These are phyloP conservation scores for Aureobasidium sp. DNA, from an alignment of 2,329 filamentous ascomycete species.

Conservation along the genomic window DNA sequence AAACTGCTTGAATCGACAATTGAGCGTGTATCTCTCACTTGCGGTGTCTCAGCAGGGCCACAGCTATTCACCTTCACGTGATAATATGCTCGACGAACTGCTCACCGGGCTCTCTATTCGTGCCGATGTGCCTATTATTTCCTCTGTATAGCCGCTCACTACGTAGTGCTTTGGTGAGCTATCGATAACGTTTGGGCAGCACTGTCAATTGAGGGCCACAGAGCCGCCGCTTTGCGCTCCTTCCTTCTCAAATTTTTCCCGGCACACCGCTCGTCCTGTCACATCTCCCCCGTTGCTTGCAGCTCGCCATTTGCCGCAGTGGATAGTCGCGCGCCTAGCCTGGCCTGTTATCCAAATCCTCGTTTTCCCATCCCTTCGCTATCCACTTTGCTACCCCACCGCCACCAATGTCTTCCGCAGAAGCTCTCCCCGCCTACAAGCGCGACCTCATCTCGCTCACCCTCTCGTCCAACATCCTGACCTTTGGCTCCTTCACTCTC, in stretches of 20 bases:
- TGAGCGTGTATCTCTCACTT: neutral
- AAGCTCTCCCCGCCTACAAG: slow-evolving; percentile 50
- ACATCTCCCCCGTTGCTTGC: slow-evolving; percentile 2
- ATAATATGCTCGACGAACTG: neutral
- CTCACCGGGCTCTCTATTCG: neutral
- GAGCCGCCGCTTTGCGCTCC: neutral
- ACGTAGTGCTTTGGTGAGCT: neutral
- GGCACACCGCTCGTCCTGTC: slow-evolving; percentile 7
- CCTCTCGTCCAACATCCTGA: slow-evolving; percentile 61
- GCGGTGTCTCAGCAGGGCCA: slow-evolving; percentile 3
- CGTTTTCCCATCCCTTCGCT: slow-evolving; percentile 8
- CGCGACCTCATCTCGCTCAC: slow-evolving; percentile 62
- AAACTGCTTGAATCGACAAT: slow-evolving; percentile 6
- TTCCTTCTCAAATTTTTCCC: neutral
- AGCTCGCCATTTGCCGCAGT: slow-evolving; percentile 8
- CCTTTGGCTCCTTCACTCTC: slow-evolving; percentile 77
- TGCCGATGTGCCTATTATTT: neutral
- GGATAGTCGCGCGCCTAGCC: slow-evolving; percentile 8
- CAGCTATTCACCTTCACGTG: neutral
- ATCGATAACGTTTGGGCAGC: slow-evolving; percentile 6
- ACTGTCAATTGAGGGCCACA: neutral
- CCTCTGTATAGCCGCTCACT: neutral
- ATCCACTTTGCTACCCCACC: slow-evolving; percentile 12
- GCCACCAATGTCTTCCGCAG: slow-evolving; percentile 16
- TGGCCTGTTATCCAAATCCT: neutral